Percentiles rank a stretch among this genome's conserved stretches.
Evolutionary conservation across 768 basidiomycete genomes (phyloP).

Genomic region (Cyathus striatus): DNA sequence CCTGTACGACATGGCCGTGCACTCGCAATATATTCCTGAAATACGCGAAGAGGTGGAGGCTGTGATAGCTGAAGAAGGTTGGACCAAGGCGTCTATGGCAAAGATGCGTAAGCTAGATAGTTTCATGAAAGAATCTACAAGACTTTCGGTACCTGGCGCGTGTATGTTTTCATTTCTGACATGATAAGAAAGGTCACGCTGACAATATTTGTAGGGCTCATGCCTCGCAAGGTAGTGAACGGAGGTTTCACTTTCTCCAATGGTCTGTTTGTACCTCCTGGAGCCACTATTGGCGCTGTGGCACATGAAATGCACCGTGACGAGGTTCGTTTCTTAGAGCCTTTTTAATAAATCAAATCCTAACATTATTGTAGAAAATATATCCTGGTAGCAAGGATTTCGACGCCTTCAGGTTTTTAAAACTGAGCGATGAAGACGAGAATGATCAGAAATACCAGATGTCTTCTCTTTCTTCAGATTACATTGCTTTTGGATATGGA

Average conservation of each 20-base stretch:
- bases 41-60: conserved; percentile 33
- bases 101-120: conserved; percentile 33
- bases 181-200: not conserved
- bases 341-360: no score
- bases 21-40: conserved; percentile 16
- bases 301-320: conserved; percentile 14
- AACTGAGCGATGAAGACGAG: conserved; percentile 27
- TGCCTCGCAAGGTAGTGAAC: conserved; percentile 13
- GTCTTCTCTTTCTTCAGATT: conserved; percentile 22
- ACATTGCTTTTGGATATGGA: conserved; percentile 33
- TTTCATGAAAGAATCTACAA: conserved; percentile 34
- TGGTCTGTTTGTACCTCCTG: conserved; percentile 19
- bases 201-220: conserved; percentile 12
- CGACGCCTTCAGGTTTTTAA: conserved; percentile 42
- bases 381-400: conserved; percentile 29
- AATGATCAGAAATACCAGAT: conserved; percentile 27
- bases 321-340: no score
- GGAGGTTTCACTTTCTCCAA: conserved; percentile 22
- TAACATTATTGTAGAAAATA: not conserved
- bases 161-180: not conserved
- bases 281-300: conserved; percentile 16
- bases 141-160: conserved; percentile 15
- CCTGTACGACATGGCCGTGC: conserved; percentile 18
- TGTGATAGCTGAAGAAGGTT: conserved; percentile 23
- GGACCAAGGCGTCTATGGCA: conserved; percentile 21